Evolutionary conservation across 176 grass and related monocot genomes (phyloP).

Genomic region (Pontederia crassipes): DNA sequence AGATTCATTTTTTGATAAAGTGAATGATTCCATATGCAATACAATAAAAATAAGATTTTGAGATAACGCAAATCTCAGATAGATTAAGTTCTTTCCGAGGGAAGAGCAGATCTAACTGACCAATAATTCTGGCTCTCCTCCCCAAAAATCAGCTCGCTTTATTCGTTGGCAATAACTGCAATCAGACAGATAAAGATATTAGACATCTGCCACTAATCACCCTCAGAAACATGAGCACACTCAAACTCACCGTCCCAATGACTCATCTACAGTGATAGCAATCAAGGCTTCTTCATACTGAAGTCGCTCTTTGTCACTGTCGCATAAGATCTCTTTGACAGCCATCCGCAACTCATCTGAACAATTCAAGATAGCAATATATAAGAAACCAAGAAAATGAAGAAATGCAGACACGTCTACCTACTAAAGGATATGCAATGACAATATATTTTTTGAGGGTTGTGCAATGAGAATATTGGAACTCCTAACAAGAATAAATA

Average conservation of each 20-base stretch:
- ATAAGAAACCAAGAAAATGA: background rate
- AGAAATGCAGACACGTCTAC: background rate
- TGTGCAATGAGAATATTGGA: too few relatives aligned
- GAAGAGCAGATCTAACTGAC: conserved; percentile 26
- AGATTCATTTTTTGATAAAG: too few relatives aligned
- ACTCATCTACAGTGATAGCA: conserved; percentile 79
- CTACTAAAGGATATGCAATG: background rate
- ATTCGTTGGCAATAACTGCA: conserved; percentile 93
- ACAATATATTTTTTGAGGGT: too few relatives aligned
- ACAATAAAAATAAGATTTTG: too few relatives aligned
- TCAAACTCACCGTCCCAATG: conserved; percentile 60
- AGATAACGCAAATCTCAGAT: too few relatives aligned
- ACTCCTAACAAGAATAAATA: too few relatives aligned
- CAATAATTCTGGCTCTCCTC: conserved; percentile 91
- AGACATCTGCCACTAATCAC: background rate
- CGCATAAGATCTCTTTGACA: conserved; percentile 92
- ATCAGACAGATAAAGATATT: conserved; percentile 12
- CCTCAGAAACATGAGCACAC: background rate
- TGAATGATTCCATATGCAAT: too few relatives aligned
- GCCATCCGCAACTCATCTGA: conserved; percentile 84
- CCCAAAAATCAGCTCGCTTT: conserved; percentile 76
- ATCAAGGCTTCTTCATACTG: conserved; percentile 78
- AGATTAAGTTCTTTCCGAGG: background rate
- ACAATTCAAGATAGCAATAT: conserved; percentile 14
- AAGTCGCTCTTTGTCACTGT: conserved; percentile 35